A percentile compares a stretch with the other conserved stretches of the same genome.
phyloP scores from a whole-genome alignment of 2,329 filamentous ascomycete species.

The Fusarium siculi region DNA sequence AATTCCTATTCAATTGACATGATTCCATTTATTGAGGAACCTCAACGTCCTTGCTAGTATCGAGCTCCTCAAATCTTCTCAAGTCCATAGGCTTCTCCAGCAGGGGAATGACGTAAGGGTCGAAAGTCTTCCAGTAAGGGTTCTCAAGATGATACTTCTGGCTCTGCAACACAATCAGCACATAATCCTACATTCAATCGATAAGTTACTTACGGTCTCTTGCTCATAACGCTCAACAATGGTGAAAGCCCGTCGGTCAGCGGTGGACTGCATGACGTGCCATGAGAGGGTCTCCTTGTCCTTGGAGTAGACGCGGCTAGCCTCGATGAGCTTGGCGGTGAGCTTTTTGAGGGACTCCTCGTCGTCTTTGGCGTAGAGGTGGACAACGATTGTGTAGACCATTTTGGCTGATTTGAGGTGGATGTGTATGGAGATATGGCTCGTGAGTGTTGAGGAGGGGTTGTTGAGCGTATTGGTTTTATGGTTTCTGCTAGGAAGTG shows the following conservation, averaged over 20 bases:
- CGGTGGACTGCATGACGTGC: conserved; percentile 81
- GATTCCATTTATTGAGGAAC: conserved; percentile 46
- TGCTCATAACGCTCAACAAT: conserved; percentile 79
- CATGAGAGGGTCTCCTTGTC: conserved; percentile 77
- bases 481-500: conserved; percentile 18
- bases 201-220: conserved; percentile 62
- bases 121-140: conserved; percentile 81
- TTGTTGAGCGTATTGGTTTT: conserved; percentile 16
- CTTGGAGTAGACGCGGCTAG: conserved; percentile 76
- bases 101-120: conserved; percentile 76
- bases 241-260: conserved; percentile 75
- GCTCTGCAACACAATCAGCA: conserved; percentile 48
- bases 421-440: not conserved
- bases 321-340: conserved; percentile 78
- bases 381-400: conserved; percentile 76
- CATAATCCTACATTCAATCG: not conserved
- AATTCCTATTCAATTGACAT: not conserved
- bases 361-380: conserved; percentile 76
- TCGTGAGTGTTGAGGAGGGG: conserved; percentile 19
- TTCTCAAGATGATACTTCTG: conserved; percentile 74
- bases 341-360: conserved; percentile 72
- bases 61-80: conserved; percentile 73
- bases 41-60: conserved; percentile 62
- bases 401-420: conserved; percentile 49
- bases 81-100: conserved; percentile 77